Percentiles rank a stretch among this genome's conserved stretches.
Conservation (phyloP, 129 eudicot genomes). For the Apium graveolens region DNA sequence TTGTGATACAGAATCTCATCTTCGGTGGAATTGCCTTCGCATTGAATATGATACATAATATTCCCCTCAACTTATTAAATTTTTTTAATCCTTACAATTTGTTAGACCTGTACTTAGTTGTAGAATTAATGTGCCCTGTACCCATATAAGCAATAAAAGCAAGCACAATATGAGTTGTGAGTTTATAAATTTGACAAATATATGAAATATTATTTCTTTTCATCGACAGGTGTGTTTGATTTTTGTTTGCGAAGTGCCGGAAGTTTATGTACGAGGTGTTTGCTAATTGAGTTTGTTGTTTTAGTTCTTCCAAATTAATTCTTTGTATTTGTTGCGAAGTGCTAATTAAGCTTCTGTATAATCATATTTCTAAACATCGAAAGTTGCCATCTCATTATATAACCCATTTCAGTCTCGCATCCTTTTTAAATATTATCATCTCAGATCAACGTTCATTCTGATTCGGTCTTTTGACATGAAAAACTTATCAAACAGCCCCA, state of each 20-base stretch:
- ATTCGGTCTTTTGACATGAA: too few relatives aligned
- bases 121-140: not conserved
- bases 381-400: too few relatives aligned
- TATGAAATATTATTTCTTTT: not conserved
- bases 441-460: too few relatives aligned
- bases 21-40: not conserved
- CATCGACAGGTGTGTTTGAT: not conserved
- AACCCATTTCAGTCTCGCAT: too few relatives aligned
- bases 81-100: not conserved
- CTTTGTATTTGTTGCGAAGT: too few relatives aligned
- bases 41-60: not conserved
- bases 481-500: too few relatives aligned
- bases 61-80: not conserved
- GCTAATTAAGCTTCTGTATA: too few relatives aligned
- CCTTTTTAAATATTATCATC: too few relatives aligned
- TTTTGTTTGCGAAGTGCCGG: not conserved
- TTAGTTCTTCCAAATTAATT: not conserved
- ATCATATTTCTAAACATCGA: too few relatives aligned
- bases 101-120: not conserved
- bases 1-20: conserved; percentile 20
- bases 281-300: not conserved
- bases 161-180: not conserved
- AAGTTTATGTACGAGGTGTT: not conserved
- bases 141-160: not conserved
- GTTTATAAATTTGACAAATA: not conserved